A percentile compares a stretch with the other conserved stretches of the same genome.
Evolutionary conservation across 768 basidiomycete genomes (phyloP).

Genomic region (Lentinula lateritia): DNA sequence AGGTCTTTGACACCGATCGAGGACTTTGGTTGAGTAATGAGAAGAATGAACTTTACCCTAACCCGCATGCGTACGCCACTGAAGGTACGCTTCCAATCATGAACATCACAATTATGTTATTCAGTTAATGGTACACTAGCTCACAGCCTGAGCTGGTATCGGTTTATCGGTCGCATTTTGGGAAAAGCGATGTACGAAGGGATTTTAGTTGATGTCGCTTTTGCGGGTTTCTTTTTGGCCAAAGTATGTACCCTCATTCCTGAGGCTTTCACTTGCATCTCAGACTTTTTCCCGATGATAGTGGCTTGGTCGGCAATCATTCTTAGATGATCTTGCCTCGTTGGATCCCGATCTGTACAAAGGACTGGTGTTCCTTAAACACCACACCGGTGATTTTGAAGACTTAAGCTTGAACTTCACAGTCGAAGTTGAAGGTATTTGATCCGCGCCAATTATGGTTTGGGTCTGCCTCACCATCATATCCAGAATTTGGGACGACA

Average conservation of each 20-base stretch:
- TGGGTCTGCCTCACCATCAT: slow-evolving; percentile 3
- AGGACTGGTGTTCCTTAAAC: slow-evolving; percentile 89
- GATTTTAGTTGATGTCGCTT: slow-evolving; percentile 90
- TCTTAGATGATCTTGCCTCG: slow-evolving; percentile 88
- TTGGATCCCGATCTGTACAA: slow-evolving; percentile 91
- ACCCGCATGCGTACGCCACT: slow-evolving; percentile 86
- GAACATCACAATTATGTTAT: not conserved
- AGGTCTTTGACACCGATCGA: slow-evolving; percentile 91
- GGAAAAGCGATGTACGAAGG: slow-evolving; percentile 98
- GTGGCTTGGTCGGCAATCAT: slow-evolving; percentile 92
- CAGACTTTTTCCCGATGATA: slow-evolving; percentile 18
- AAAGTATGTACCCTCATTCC: slow-evolving; percentile 43
- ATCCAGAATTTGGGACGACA: slow-evolving; percentile 75
- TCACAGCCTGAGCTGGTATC: slow-evolving; percentile 87
- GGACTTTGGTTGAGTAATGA: slow-evolving; percentile 90
- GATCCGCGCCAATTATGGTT: not conserved
- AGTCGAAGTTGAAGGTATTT: slow-evolving; percentile 75
- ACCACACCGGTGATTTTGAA: slow-evolving; percentile 80
- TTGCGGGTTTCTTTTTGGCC: slow-evolving; percentile 91
- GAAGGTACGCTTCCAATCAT: slow-evolving; percentile 50
- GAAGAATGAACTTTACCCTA: slow-evolving; percentile 93
- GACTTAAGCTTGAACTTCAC: slow-evolving; percentile 90
- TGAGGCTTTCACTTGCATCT: not conserved
- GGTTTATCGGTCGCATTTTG: slow-evolving; percentile 87
- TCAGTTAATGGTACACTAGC: slow-evolving; percentile 31